These are phyloP conservation scores for Pseudogymnoascus sp. DNA, from an alignment of 2,329 filamentous ascomycete species.

Conservation along the genomic window DNA sequence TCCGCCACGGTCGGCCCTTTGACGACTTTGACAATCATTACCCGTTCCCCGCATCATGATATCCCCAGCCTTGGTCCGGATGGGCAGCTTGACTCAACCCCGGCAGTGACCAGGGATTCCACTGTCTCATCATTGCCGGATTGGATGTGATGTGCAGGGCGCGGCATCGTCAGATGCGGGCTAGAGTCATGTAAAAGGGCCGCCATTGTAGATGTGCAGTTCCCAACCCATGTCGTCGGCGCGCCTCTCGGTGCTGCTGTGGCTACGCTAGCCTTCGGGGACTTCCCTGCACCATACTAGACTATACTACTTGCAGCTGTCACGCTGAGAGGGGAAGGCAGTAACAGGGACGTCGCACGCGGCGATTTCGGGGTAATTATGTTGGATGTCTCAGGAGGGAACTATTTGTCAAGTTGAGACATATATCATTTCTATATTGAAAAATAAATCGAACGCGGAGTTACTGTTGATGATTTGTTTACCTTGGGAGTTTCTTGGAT, in stretches of 20 bases:
- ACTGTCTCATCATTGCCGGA: neutral
- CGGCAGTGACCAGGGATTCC: neutral
- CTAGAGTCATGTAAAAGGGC: neutral
- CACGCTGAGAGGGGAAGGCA: neutral
- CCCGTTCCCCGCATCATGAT: neutral
- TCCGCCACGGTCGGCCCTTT: neutral
- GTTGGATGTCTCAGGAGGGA: neutral
- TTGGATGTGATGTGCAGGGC: neutral
- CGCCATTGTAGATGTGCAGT: neutral
- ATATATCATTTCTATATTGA: neutral
- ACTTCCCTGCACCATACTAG: neutral
- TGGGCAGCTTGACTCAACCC: neutral
- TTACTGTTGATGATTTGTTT: neutral
- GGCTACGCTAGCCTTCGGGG: neutral
- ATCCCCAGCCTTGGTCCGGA: neutral
- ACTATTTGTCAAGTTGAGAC: neutral
- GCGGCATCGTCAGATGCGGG: slow-evolving; percentile 2
- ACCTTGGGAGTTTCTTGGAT: neutral
- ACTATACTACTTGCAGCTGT: neutral
- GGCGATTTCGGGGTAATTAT: neutral
- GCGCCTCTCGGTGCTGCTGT: neutral
- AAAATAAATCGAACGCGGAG: neutral
- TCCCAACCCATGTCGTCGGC: neutral
- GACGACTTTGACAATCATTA: neutral
- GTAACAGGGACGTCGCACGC: neutral